A percentile compares a stretch with the other conserved stretches of the same genome.
Evolutionary conservation across 139 green algal species (phyloP).

Genomic region (Medakamo hakoo): DNA sequence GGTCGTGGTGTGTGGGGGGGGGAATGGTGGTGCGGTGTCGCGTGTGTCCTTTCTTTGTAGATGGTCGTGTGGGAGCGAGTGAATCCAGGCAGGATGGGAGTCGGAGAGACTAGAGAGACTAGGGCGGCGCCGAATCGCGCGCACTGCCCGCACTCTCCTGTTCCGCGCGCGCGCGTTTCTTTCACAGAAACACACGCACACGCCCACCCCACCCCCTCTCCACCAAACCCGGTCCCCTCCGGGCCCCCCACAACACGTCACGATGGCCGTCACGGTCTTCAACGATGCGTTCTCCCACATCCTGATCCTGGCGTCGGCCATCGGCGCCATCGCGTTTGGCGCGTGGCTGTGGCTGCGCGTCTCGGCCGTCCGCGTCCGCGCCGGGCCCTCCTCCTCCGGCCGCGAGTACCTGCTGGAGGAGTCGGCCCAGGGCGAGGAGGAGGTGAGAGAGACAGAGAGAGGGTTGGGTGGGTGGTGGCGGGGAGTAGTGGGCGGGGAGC

Average conservation of each 20-base stretch:
- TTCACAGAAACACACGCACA: not conserved
- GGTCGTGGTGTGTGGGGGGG: not conserved
- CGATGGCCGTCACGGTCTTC: not conserved
- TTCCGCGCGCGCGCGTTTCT: no score
- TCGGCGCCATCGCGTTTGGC: conserved; percentile 46
- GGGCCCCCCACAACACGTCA: not conserved
- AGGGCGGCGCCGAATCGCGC: no score
- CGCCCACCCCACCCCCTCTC: not conserved
- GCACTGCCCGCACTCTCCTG: not conserved
- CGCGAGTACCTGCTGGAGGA: conserved; percentile 70
- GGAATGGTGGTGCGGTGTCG: no score
- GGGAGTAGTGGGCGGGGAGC: not conserved
- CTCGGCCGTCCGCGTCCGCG: conserved; percentile 27
- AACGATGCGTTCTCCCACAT: conserved; percentile 1
- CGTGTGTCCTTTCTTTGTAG: no score
- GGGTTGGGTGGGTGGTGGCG: no score
- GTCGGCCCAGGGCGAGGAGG: conserved; percentile 41
- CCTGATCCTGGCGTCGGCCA: conserved; percentile 28
- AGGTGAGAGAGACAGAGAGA: conserved; percentile 17
- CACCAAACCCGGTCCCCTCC: not conserved
- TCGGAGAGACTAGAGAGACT: no score
- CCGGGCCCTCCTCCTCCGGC: conserved; percentile 31
- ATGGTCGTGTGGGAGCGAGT: no score
- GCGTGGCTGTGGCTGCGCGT: conserved; percentile 50
- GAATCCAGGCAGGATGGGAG: no score